These are phyloP conservation scores for Lipomyces chichibuensis DNA, from an alignment of 805 yeast genomes.

Conservation along the genomic window DNA sequence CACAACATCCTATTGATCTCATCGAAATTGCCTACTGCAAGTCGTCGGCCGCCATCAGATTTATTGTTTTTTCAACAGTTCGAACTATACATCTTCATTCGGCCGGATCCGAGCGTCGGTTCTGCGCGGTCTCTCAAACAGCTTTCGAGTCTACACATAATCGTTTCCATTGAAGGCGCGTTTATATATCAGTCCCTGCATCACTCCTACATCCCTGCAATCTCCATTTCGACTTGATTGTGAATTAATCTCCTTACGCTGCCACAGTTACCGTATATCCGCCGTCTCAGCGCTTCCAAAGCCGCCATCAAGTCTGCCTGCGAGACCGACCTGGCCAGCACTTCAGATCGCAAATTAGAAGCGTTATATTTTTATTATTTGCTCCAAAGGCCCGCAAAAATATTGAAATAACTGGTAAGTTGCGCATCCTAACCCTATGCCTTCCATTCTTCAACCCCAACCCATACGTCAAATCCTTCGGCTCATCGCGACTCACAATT, in stretches of 20 bases:
- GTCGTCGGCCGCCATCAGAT: neutral
- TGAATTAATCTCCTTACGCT: neutral
- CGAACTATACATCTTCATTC: neutral
- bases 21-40: neutral
- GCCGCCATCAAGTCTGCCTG: neutral
- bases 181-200: neutral
- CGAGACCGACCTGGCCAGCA: too few relatives aligned
- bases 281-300: neutral
- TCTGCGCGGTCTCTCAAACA: neutral
- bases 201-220: neutral
- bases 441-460: neutral
- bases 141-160: neutral
- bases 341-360: neutral
- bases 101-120: neutral
- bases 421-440: constrained; percentile 7
- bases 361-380: neutral
- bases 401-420: neutral
- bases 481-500: constrained; percentile 1
- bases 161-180: neutral
- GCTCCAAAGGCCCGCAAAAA: neutral
- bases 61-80: neutral
- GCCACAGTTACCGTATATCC: neutral
- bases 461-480: neutral
- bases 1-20: neutral
- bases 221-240: neutral